These are phyloP conservation scores for Prunus dulcis DNA, from an alignment of 306 rosid species.

Conservation along the genomic window DNA sequence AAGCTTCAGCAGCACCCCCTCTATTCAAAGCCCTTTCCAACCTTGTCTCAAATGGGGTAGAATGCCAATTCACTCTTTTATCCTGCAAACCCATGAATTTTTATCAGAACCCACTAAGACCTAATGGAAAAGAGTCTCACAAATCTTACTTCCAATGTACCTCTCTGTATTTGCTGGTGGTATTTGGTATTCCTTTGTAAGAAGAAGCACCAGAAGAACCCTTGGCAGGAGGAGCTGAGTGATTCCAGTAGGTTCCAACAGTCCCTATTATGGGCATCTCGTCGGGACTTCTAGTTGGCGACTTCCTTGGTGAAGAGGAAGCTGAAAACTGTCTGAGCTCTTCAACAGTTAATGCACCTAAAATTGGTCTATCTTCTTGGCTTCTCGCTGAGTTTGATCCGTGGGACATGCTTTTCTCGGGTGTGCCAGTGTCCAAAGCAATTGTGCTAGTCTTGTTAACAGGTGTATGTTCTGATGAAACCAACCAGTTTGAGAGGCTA, in stretches of 20 bases:
- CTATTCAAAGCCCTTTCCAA: conserved; percentile 74
- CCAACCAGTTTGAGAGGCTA: conserved; percentile 90
- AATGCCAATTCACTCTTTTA: conserved; percentile 72
- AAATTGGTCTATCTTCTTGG: conserved; percentile 81
- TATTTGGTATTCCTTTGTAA: conserved; percentile 80
- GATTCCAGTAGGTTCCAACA: conserved; percentile 75
- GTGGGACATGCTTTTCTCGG: conserved; percentile 45
- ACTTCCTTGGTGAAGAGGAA: conserved; percentile 67
- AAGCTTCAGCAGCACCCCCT: conserved; percentile 47
- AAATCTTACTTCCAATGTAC: conserved; percentile 47
- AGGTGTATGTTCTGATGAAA: conserved; percentile 48
- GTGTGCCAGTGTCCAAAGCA: conserved; percentile 24
- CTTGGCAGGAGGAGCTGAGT: conserved; percentile 25
- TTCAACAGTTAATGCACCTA: conserved; percentile 79
- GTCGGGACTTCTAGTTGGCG: conserved; percentile 61
- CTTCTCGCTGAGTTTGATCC: conserved; percentile 59
- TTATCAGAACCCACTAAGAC: conserved; percentile 40
- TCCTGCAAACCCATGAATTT: conserved; percentile 59
- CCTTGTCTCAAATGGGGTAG: conserved; percentile 86
- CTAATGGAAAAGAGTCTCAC: conserved; percentile 8
- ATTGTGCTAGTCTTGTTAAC: conserved; percentile 32
- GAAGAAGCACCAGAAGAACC: conserved; percentile 50
- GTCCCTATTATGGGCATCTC: conserved; percentile 82
- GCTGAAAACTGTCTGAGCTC: conserved; percentile 72
- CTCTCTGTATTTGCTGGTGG: conserved; percentile 89